Conservation (phyloP, 257 asterid genomes). For the Solanum tarapatanum region DNA sequence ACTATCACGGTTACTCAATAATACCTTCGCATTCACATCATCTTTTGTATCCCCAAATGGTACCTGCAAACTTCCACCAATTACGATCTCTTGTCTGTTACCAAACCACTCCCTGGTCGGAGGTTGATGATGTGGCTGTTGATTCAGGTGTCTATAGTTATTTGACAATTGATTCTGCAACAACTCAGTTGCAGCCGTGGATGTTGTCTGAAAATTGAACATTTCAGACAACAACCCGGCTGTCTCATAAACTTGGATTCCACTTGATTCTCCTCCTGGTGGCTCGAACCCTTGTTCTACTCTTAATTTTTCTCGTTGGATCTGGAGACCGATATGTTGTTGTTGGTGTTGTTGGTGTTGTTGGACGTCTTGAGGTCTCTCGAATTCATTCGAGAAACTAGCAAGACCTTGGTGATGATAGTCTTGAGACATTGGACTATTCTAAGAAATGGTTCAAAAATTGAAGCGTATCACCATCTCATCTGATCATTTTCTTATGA, state of each 20-base stretch:
- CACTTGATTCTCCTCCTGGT: slow-evolving; percentile 31
- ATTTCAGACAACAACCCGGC: slow-evolving; percentile 77
- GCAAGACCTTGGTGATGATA: slow-evolving; percentile 59
- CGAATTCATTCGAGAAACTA: slow-evolving; percentile 78
- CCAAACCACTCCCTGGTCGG: slow-evolving; percentile 31
- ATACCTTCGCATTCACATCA: not conserved
- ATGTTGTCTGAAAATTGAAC: slow-evolving; percentile 41
- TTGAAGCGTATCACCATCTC: not conserved
- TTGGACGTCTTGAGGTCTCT: slow-evolving; percentile 45
- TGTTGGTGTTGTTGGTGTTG: slow-evolving; percentile 14
- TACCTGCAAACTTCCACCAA: not conserved
- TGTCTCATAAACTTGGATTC: slow-evolving; percentile 53
- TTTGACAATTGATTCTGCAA: slow-evolving; percentile 46
- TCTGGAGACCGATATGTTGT: slow-evolving; percentile 57
- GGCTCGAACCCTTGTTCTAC: slow-evolving; percentile 55
- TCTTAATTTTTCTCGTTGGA: slow-evolving; percentile 74
- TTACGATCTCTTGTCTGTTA: slow-evolving; percentile 34
- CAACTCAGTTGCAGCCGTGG: slow-evolving; percentile 40
- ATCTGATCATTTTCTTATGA: not conserved
- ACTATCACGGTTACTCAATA: not conserved
- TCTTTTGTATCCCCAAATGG: slow-evolving; percentile 24
- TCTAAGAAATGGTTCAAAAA: not conserved
- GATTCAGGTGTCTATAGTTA: slow-evolving; percentile 21
- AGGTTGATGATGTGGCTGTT: not conserved
- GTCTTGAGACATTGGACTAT: slow-evolving; percentile 73